A percentile compares a stretch with the other conserved stretches of the same genome.
Evolutionary conservation across 2,329 filamentous ascomycete genomes (phyloP).

Genomic region (Boeremia exigua): DNA sequence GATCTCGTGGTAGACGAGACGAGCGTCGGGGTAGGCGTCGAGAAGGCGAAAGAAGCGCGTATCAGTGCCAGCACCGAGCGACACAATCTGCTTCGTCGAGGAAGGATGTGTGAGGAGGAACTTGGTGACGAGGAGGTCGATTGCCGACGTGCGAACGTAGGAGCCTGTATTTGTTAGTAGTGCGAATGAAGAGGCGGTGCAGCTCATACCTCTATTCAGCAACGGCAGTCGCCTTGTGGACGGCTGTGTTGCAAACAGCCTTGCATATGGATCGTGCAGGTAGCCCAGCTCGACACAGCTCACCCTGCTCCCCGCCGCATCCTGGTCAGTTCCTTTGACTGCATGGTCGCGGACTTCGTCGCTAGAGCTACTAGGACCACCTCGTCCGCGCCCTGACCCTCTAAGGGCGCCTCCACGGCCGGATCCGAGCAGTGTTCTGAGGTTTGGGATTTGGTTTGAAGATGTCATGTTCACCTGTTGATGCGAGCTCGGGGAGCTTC

Average conservation of each 20-base stretch:
- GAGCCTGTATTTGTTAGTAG: constrained; percentile 66
- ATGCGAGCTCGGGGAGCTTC: constrained; percentile 22
- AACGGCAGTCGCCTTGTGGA: constrained; percentile 77
- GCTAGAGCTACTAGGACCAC: constrained; percentile 26
- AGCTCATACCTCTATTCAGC: constrained; percentile 81
- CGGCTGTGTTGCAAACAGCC: constrained; percentile 66
- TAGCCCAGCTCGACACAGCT: constrained; percentile 89
- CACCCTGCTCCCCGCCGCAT: constrained; percentile 86
- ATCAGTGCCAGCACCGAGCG: constrained; percentile 91
- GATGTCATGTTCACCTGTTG: constrained; percentile 64
- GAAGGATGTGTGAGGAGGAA: constrained; percentile 65
- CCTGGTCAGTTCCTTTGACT: constrained; percentile 88
- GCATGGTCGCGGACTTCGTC: constrained; percentile 67
- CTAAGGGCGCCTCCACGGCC: constrained; percentile 55
- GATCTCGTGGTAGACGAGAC: constrained; percentile 84
- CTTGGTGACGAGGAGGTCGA: constrained; percentile 75
- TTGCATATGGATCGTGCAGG: constrained; percentile 79
- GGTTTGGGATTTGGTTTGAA: constrained; percentile 75
- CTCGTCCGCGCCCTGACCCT: constrained; percentile 54
- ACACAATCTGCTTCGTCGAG: constrained; percentile 77
- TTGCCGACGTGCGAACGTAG: constrained; percentile 85
- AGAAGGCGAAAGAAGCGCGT: constrained; percentile 83
- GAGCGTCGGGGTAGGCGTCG: constrained; percentile 50
- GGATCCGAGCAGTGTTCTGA: constrained; percentile 65
- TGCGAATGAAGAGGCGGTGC: not conserved